phyloP scores from a whole-genome alignment of 1,284 basidiomycete species.

The Ganoderma lingzhi region DNA sequence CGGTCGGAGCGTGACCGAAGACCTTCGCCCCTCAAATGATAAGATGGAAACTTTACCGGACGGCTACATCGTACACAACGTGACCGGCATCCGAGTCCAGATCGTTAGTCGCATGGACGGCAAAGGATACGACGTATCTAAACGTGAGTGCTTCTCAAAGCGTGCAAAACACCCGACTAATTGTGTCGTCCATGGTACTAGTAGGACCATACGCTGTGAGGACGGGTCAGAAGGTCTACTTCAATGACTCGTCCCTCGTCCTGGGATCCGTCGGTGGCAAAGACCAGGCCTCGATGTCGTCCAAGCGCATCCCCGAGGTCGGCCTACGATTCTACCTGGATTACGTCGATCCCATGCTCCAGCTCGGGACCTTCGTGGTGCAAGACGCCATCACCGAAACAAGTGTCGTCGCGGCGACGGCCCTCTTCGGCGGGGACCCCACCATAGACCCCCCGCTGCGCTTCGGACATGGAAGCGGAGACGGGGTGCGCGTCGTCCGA shows the following conservation, averaged over 20 bases:
- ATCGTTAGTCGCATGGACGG: slow-evolving; percentile 84
- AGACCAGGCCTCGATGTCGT: neutral
- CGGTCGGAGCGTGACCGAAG: slow-evolving; percentile 66
- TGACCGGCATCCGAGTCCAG: slow-evolving; percentile 78
- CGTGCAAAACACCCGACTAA: neutral
- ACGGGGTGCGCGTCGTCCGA: slow-evolving; percentile 59
- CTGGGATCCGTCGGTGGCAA: slow-evolving; percentile 42
- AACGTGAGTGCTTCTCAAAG: slow-evolving; percentile 61
- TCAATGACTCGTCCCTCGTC: slow-evolving; percentile 76
- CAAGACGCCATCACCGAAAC: slow-evolving; percentile 51
- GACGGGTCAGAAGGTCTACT: slow-evolving; percentile 81
- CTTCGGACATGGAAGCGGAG: slow-evolving; percentile 56
- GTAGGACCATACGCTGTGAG: slow-evolving; percentile 86
- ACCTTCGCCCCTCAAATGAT: slow-evolving; percentile 68
- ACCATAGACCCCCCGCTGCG: slow-evolving; percentile 45
- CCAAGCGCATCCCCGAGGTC: slow-evolving; percentile 49
- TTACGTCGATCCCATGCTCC: slow-evolving; percentile 53
- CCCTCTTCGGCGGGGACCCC: slow-evolving; percentile 76
- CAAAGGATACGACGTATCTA: slow-evolving; percentile 86
- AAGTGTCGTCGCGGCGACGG: slow-evolving; percentile 66
- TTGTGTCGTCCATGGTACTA: slow-evolving; percentile 40
- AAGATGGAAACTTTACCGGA: slow-evolving; percentile 72
- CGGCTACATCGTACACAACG: slow-evolving; percentile 80
- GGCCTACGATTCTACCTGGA: slow-evolving; percentile 67
- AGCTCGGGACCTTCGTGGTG: slow-evolving; percentile 45